Evolutionary conservation across 139 green algal species (phyloP), one percentile per base, ranked within the genome.

Genomic region (Volvox africanus): DNA sequence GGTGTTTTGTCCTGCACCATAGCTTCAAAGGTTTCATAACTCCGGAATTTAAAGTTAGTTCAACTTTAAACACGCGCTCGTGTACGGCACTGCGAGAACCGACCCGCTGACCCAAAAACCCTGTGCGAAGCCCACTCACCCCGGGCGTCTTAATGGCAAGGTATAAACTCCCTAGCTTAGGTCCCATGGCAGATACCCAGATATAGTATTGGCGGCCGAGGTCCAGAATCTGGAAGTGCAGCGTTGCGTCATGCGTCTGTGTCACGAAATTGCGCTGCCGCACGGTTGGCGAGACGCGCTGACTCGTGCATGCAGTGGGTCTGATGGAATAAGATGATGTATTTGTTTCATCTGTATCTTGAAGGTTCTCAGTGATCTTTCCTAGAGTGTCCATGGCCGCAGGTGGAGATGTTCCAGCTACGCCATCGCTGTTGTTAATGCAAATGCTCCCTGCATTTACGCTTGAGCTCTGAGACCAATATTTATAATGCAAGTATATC

Each of bases 221-320:
- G 75, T 94, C 92, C 13, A 94, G 71, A 28, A 94, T 89, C 55
- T 94, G 92, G 55, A 90, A 91, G 65, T 92, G 61, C 19, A 93
- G 65, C 16, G 76, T 75, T 13, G 91, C 88, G 30, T 93, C 91
- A 30, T 65, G 65, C 22, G 90, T 77, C 21, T 69, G n/a, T 0
- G 33, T 50, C 6, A 55, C 73, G 78, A 91, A 88, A 32, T 89
- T 88, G 17, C 90, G 76, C 67, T 93, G 90, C 68, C 67, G 80
- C 14, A 86, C 62, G 14, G 61, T 85, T 24, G 86, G 86, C 19
- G 50, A 14, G 30, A 50, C 30, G 44, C 86, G 28, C 9, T 73
- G 86, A 36, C 67, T 81, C 5, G 71, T 62, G 73, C 71, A 84
- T 55, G 9, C 44, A 6, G 85, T 30, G 9, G 71, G 44, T 5